Conservation (phyloP, 140 eudicot species). For the Bidens hawaiensis region DNA sequence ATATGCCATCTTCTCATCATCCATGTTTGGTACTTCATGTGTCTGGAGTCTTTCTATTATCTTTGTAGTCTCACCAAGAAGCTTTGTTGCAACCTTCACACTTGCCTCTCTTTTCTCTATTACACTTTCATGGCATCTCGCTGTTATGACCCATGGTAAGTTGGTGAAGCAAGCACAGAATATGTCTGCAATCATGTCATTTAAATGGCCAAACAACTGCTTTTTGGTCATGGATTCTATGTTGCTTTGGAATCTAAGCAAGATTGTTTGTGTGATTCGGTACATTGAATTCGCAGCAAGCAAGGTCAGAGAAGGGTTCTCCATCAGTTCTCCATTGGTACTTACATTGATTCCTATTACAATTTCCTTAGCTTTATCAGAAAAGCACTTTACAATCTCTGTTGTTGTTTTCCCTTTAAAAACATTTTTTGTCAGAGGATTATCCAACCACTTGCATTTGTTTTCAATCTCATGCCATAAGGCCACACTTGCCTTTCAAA, state of each 20-base stretch:
- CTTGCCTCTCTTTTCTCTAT: constrained; percentile 19
- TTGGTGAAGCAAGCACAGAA: constrained; percentile 30
- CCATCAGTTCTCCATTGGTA: neutral
- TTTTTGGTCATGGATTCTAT: neutral
- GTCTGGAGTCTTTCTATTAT: neutral
- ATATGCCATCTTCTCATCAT: constrained; percentile 3
- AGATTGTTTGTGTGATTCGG: constrained; percentile 13
- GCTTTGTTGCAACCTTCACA: neutral
- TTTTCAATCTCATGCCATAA: constrained; percentile 25
- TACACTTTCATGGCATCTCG: constrained; percentile 9
- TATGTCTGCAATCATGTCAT: constrained; percentile 16
- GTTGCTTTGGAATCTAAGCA: constrained; percentile 9
- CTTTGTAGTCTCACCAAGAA: neutral
- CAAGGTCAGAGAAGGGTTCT: constrained; percentile 4
- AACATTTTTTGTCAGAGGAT: constrained; percentile 14
- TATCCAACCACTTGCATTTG: constrained; percentile 21
- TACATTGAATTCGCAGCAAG: constrained; percentile 33
- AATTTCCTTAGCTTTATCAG: constrained; percentile 5
- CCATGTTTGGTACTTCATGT: neutral
- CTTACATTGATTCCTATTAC: neutral
- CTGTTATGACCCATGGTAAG: constrained; percentile 20
- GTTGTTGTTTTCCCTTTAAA: constrained; percentile 14
- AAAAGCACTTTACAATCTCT: constrained; percentile 18
- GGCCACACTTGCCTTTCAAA: neutral
- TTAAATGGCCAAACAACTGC: neutral